Base-by-base conservation (phyloP, 2,329 filamentous ascomycete genomes). In the Colletotrichum cuscutae region DNA sequence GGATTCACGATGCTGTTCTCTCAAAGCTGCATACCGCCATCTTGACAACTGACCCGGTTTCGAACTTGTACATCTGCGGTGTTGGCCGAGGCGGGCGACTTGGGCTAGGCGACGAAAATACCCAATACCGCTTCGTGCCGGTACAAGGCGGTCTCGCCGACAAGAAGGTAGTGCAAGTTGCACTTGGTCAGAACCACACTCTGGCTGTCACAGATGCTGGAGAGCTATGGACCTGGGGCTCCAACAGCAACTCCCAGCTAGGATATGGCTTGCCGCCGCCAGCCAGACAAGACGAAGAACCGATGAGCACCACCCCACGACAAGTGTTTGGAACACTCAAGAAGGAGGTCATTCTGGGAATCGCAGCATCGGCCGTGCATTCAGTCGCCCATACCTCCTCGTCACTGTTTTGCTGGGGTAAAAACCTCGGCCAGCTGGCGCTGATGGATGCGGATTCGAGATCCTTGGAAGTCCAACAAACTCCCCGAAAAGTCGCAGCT, bases 141-240 rank as follows among this genome's bases (percentile, higher is more conserved):
- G 92, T 99, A 2, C 92, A 95, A 79, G 91, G 91, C 1, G 93
- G 93, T 1, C 84, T 98, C 4, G 86, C 89, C 1, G 93, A 94
- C 64, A 95, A 92, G 80, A 94, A 91, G 77, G 88, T 98, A 5
- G 85, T 89, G 2, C 89, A 91, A n/a, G 88, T 98, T 59, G 95
- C 95, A 1, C 87, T 99, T 3, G 97, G 97, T 0, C 94, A 97
- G 79, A 97, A 98, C 76, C 97, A 99, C 80, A 94, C 93, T 3
- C 87, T 99, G 80, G 96, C 95, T 1, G 86, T 98, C 6, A 93
- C 94, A 4, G 91, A 91, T n/a, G 88, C 92, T 65, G 96, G 97
- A n/a, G 94, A 97, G 76, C 90, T 98, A 6, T 98, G 94, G 86
- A 97, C 95, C 1, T 99, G 97, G 97, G 97, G 97, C 8, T 94